These are phyloP conservation scores for Colletotrichum musicola DNA, from an alignment of 2,329 filamentous ascomycete genomes.

Conservation along the genomic window DNA sequence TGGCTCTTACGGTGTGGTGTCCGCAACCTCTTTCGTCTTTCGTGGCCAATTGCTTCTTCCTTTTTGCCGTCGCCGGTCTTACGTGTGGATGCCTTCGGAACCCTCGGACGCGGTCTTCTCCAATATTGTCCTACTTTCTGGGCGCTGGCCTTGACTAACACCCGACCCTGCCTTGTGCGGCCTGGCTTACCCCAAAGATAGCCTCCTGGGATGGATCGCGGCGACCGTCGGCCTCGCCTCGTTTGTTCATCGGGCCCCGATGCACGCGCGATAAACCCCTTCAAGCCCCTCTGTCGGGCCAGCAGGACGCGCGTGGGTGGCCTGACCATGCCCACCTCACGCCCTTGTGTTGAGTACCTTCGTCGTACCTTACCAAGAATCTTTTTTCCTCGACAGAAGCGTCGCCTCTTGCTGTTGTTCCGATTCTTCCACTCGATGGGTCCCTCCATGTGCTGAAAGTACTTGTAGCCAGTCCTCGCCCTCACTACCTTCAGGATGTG, in stretches of 20 bases:
- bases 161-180: neutral
- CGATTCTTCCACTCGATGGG: neutral
- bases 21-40: neutral
- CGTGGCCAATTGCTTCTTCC: neutral
- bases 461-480: constrained; percentile 25
- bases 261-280: neutral
- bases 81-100: constrained; percentile 30
- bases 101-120: constrained; percentile 16
- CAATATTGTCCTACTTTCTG: too few species aligned
- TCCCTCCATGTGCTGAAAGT: constrained; percentile 9
- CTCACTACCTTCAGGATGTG: neutral
- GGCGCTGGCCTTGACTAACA: constrained; percentile 10
- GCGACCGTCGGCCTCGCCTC: neutral
- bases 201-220: neutral
- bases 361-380: constrained; percentile 23
- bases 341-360: neutral
- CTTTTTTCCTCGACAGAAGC: constrained; percentile 11
- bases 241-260: neutral
- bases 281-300: neutral
- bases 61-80: neutral
- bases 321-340: neutral
- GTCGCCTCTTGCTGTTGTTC: constrained; percentile 25
- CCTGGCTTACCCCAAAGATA: neutral
- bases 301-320: neutral
- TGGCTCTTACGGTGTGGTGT: neutral